These are phyloP conservation scores for Ascochyta fabae DNA, from an alignment of 2,329 filamentous ascomycete genomes.

Conservation along the genomic window DNA sequence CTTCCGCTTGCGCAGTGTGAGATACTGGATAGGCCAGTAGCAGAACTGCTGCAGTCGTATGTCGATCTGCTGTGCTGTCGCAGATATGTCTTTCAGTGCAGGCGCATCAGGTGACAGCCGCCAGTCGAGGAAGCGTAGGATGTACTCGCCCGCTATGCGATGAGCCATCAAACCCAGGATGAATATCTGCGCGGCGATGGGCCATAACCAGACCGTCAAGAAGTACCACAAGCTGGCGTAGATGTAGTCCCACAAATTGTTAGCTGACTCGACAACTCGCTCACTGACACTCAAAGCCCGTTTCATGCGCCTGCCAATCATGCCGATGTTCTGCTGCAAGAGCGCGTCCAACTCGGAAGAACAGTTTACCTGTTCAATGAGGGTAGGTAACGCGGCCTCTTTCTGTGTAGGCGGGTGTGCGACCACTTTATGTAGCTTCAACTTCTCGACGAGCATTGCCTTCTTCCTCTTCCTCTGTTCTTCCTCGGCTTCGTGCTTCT, in stretches of 20 bases:
- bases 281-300: conserved; percentile 91
- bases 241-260: conserved; percentile 79
- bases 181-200: conserved; percentile 73
- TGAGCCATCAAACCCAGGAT: conserved; percentile 81
- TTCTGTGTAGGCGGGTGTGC: conserved; percentile 79
- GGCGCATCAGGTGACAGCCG: conserved; percentile 74
- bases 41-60: conserved; percentile 97
- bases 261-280: conserved; percentile 90
- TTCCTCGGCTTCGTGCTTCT: conserved; percentile 71
- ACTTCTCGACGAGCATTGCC: conserved; percentile 77
- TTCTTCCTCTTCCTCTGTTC: conserved; percentile 69
- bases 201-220: conserved; percentile 77
- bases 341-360: conserved; percentile 86
- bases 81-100: conserved; percentile 92
- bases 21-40: conserved; percentile 97
- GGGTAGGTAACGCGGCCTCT: conserved; percentile 78
- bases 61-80: conserved; percentile 95
- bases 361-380: conserved; percentile 95
- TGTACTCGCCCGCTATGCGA: conserved; percentile 78
- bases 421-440: conserved; percentile 85
- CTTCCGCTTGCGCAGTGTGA: conserved; percentile 86
- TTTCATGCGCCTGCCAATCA: conserved; percentile 81
- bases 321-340: conserved; percentile 86
- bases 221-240: conserved; percentile 72
- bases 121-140: conserved; percentile 85